Conservation (phyloP, 179 eudicot genomes). For the Beta corolliflora region DNA sequence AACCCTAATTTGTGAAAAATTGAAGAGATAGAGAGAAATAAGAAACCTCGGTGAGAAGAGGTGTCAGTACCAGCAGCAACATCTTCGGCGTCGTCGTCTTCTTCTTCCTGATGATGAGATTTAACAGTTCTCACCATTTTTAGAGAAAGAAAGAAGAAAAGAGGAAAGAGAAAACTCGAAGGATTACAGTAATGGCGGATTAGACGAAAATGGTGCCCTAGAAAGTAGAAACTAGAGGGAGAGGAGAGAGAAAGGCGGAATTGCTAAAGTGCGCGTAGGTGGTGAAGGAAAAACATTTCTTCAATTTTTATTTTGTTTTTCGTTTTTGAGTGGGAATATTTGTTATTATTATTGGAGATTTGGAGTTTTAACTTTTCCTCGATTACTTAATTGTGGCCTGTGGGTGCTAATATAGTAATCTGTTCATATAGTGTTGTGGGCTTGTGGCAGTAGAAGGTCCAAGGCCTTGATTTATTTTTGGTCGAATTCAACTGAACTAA, state of each 20-base stretch:
- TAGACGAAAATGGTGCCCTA: conserved; percentile 26
- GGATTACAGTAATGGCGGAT: conserved; percentile 33
- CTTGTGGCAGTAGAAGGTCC: too few species aligned
- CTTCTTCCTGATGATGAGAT: conserved; percentile 33
- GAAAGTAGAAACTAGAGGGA: background rate
- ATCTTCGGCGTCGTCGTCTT: conserved; percentile 58
- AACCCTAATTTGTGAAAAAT: conserved; percentile 12
- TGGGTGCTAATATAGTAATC: too few species aligned
- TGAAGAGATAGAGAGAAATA: background rate
- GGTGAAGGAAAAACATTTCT: background rate
- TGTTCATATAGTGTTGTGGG: too few species aligned
- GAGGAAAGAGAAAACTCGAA: conserved; percentile 30
- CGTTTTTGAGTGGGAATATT: too few species aligned
- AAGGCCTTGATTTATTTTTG: too few species aligned
- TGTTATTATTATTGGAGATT: too few species aligned
- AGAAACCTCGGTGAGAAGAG: conserved; percentile 53
- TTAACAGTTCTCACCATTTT: conserved; percentile 48
- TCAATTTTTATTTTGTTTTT: too few species aligned
- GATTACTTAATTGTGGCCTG: too few species aligned
- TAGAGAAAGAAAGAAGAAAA: background rate
- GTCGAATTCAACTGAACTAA: too few species aligned
- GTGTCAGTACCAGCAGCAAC: conserved; percentile 46
- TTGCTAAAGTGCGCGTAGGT: conserved; percentile 6
- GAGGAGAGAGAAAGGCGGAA: background rate
- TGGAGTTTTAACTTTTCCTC: too few species aligned